Conservation (phyloP, 805 yeast genomes). For the Tanozyma kutaoensis region DNA sequence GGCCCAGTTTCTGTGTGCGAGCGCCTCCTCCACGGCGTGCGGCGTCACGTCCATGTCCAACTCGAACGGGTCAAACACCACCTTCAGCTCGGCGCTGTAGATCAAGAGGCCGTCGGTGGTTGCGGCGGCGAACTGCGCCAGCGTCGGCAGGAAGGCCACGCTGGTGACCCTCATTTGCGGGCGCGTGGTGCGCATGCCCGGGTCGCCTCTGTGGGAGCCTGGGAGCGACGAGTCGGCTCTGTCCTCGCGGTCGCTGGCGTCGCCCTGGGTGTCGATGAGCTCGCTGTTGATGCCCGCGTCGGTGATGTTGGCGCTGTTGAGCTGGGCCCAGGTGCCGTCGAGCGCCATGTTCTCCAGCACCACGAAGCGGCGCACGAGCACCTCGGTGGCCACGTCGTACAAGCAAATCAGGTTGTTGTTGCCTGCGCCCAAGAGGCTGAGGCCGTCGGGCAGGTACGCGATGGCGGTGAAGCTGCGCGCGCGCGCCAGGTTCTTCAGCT, state of each 20-base stretch:
- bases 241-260: constrained; percentile 74
- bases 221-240: constrained; percentile 67
- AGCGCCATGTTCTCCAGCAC: constrained; percentile 84
- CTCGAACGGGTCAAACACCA: constrained; percentile 88
- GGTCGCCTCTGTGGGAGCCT: constrained; percentile 71
- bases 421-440: constrained; percentile 83
- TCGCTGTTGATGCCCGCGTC: constrained; percentile 74
- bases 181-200: constrained; percentile 58
- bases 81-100: constrained; percentile 62
- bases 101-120: constrained; percentile 87
- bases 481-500: constrained; percentile 68
- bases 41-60: constrained; percentile 89
- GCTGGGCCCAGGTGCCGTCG: constrained; percentile 70
- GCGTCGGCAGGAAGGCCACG: constrained; percentile 79
- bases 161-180: constrained; percentile 78
- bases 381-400: constrained; percentile 83
- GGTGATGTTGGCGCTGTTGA: constrained; percentile 74
- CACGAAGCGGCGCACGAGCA: constrained; percentile 64
- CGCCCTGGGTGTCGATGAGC: constrained; percentile 75
- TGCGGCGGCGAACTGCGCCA: constrained; percentile 84
- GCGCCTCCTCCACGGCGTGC: constrained; percentile 47
- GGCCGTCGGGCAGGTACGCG: constrained; percentile 82
- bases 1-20: constrained; percentile 49
- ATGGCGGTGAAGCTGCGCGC: constrained; percentile 75
- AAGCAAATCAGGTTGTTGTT: constrained; percentile 83